Evolutionary conservation across 352 stramenopile genomes (phyloP), one percentile per base, ranked within the genome.

Genomic region (Pythium inflatum): DNA sequence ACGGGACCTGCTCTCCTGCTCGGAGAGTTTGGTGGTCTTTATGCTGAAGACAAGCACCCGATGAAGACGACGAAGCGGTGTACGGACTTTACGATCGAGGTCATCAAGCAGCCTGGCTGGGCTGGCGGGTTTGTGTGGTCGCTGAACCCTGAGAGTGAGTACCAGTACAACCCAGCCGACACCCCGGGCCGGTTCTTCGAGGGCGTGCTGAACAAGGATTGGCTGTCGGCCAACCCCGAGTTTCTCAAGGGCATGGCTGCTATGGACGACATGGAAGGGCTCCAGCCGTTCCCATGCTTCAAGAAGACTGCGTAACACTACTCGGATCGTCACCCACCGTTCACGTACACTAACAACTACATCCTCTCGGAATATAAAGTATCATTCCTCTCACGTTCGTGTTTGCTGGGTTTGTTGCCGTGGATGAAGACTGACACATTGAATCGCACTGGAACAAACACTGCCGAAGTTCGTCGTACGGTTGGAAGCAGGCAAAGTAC

Each of bases 401-500:
- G n/a, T n/a, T n/a, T n/a, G n/a, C n/a, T n/a, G n/a, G n/a, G n/a
- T n/a, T n/a, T n/a, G n/a, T n/a, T n/a, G n/a, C n/a, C n/a, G n/a
- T n/a, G n/a, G n/a, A n/a, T n/a, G n/a, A n/a, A n/a, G n/a, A n/a
- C n/a, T n/a, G n/a, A n/a, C n/a, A n/a, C n/a, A n/a, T n/a, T n/a
- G n/a, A n/a, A n/a, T n/a, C n/a, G n/a, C n/a, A n/a, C n/a, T n/a
- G n/a, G n/a, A n/a, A n/a, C n/a, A 94, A 75, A 66, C 90, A 94
- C 31, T 74, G 66, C 59, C 86, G 85, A 3, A 92, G 75, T 45
- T 92, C 67, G 40, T 92, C 79, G 12, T 68, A 62, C 43, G 82
- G 82, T 40, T 78, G 84, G 66, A 90, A 93, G 66, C 86, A 93
- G 41, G 90, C 76, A 50, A 93, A 93, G 58, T 85, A 93, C 28